A percentile compares a stretch with the other conserved stretches of the same genome.
Conservation (phyloP, 1,284 basidiomycete genomes). For the Leccinum proximum region DNA sequence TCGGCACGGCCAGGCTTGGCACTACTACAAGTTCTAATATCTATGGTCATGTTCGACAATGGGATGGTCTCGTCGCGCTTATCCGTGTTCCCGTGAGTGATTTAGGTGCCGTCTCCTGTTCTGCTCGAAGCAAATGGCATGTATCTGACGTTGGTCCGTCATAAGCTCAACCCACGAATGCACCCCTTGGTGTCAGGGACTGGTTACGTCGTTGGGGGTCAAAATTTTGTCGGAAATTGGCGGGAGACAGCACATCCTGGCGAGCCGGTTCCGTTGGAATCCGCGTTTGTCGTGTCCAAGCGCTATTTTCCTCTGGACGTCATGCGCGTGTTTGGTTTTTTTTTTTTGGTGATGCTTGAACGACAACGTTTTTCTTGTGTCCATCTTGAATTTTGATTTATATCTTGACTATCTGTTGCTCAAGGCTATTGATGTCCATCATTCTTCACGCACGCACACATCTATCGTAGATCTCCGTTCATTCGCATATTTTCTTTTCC, state of each 20-base stretch:
- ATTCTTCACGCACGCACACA: too few relatives aligned
- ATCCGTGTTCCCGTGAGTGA: slow-evolving; percentile 45
- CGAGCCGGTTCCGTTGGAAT: too few relatives aligned
- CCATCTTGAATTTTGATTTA: too few relatives aligned
- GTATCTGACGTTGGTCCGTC: background rate
- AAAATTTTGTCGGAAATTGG: slow-evolving; percentile 72
- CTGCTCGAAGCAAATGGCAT: background rate
- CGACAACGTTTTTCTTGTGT: too few relatives aligned
- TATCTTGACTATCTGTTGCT: too few relatives aligned
- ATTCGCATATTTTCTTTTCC: too few relatives aligned
- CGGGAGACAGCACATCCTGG: slow-evolving; percentile 8
- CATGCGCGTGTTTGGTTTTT: too few relatives aligned
- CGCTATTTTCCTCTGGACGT: too few relatives aligned
- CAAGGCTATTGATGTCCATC: too few relatives aligned
- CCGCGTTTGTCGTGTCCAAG: too few relatives aligned
- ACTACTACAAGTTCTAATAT: slow-evolving; percentile 48
- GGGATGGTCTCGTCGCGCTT: slow-evolving; percentile 68
- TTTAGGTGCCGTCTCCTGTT: background rate
- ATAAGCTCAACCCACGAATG: background rate
- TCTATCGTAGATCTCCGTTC: too few relatives aligned
- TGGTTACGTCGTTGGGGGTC: slow-evolving; percentile 61
- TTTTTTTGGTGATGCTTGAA: too few relatives aligned
- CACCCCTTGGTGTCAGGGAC: slow-evolving; percentile 37
- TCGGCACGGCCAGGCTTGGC: slow-evolving; percentile 57
- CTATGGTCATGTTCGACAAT: slow-evolving; percentile 55